Evolutionary conservation across 2,329 filamentous ascomycete species (phyloP).

Genomic region (Cladorrhinum sp.): DNA sequence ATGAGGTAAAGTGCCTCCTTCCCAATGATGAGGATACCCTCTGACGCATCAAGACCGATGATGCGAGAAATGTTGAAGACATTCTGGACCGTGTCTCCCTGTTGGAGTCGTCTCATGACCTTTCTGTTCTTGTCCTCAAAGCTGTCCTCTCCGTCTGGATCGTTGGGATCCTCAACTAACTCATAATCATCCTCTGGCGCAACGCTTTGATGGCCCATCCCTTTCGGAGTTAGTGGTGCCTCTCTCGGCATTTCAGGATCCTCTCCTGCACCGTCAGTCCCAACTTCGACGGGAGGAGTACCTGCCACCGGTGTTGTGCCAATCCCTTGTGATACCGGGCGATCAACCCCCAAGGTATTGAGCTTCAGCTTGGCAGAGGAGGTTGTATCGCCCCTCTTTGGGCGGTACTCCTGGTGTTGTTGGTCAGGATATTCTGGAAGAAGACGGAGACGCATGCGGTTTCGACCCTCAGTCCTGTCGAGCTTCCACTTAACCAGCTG

Average conservation of each 20-base stretch:
- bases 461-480: conserved; percentile 91
- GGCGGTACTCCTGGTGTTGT: conserved; percentile 72
- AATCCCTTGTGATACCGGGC: conserved; percentile 22
- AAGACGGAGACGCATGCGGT: conserved; percentile 87
- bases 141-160: conserved; percentile 68
- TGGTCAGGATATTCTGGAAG: conserved; percentile 68
- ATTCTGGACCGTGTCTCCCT: conserved; percentile 86
- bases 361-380: conserved; percentile 18
- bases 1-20: conserved; percentile 91
- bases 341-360: conserved; percentile 20
- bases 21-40: conserved; percentile 88
- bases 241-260: conserved; percentile 30
- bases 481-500: conserved; percentile 77
- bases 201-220: conserved; percentile 28
- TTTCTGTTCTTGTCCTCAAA: conserved; percentile 98
- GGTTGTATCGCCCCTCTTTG: conserved; percentile 54
- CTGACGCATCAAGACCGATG: conserved; percentile 86
- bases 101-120: conserved; percentile 89
- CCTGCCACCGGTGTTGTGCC: conserved; percentile 25
- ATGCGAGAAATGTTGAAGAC: conserved; percentile 96
- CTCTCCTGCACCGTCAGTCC: conserved; percentile 21
- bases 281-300: conserved; percentile 18
- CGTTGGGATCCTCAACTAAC: conserved; percentile 88
- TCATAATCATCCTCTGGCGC: conserved; percentile 86
- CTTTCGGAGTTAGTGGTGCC: conserved; percentile 21